Conservation (phyloP, 495 filamentous ascomycete species). For the Podospora conica region DNA sequence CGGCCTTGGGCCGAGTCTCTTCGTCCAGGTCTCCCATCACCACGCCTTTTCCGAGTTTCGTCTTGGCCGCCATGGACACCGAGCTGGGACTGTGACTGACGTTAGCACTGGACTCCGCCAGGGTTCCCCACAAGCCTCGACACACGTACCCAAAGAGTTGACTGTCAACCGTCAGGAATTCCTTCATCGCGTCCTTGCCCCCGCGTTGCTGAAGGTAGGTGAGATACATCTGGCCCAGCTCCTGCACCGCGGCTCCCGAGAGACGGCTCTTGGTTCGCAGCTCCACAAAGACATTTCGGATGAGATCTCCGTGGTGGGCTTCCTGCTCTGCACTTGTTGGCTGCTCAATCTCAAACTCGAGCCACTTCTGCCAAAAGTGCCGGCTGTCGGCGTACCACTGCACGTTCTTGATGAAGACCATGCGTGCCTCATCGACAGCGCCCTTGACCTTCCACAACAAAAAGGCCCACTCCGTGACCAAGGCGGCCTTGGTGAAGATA, state of each 20-base stretch:
- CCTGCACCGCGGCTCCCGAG: conserved; percentile 59
- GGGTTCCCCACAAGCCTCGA: neutral
- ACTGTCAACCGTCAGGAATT: conserved; percentile 76
- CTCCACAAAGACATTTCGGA: conserved; percentile 76
- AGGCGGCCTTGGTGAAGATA: conserved; percentile 74
- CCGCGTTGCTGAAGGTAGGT: conserved; percentile 79
- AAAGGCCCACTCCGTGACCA: conserved; percentile 85
- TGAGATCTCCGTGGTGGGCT: conserved; percentile 57
- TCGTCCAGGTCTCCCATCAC: conserved; percentile 56
- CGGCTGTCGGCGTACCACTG: conserved; percentile 81
- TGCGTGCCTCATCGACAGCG: conserved; percentile 73
- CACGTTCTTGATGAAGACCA: conserved; percentile 75
- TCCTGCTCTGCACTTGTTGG: conserved; percentile 65
- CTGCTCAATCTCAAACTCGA: conserved; percentile 85
- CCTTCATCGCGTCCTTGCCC: conserved; percentile 74
- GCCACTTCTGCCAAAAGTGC: conserved; percentile 88
- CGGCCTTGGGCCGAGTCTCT: conserved; percentile 54
- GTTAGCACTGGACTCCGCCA: conserved; percentile 11
- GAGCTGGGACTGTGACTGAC: conserved; percentile 39
- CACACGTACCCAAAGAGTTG: conserved; percentile 73
- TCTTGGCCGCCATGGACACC: conserved; percentile 35
- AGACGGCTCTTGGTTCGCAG: conserved; percentile 71
- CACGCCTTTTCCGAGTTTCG: conserved; percentile 47
- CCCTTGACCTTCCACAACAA: conserved; percentile 90
- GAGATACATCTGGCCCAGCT: conserved; percentile 75